These are phyloP conservation scores for Ogataea hybrid DNA, from an alignment of 1,139 yeast species.

Conservation along the genomic window DNA sequence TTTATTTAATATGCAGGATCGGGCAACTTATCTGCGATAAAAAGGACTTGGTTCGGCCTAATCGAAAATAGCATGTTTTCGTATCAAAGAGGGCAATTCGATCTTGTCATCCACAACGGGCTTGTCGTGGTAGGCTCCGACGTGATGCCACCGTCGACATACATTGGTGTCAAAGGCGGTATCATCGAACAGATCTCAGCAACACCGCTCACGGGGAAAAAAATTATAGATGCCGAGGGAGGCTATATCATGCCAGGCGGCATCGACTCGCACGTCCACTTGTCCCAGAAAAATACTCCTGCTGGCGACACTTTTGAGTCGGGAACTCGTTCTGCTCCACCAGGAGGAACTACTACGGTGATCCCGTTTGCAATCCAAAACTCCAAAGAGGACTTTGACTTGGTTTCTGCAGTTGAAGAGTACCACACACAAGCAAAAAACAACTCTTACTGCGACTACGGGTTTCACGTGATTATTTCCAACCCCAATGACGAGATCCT, in stretches of 20 bases:
- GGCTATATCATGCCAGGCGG: slow-evolving; percentile 48
- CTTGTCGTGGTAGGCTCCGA: slow-evolving; percentile 39
- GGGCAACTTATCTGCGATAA: not conserved
- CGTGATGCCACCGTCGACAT: slow-evolving; percentile 34
- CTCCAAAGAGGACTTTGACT: slow-evolving; percentile 27
- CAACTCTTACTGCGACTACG: slow-evolving; percentile 43
- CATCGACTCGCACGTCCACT: slow-evolving; percentile 52
- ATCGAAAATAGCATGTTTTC: not conserved
- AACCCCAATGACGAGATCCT: slow-evolving; percentile 32
- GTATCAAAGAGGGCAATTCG: slow-evolving; percentile 13
- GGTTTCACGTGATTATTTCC: slow-evolving; percentile 41
- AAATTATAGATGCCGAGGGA: slow-evolving; percentile 44
- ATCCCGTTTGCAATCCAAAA: slow-evolving; percentile 44
- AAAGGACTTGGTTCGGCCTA: not conserved
- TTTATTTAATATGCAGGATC: not conserved
- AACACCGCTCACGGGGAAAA: slow-evolving; percentile 32
- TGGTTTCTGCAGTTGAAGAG: slow-evolving; percentile 27
- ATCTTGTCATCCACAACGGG: slow-evolving; percentile 37
- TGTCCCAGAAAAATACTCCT: slow-evolving; percentile 37
- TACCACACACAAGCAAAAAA: slow-evolving; percentile 34
- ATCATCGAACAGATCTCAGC: slow-evolving; percentile 39
- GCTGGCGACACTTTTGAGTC: slow-evolving; percentile 57
- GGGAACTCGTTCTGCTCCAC: slow-evolving; percentile 60
- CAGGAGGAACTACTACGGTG: slow-evolving; percentile 50
- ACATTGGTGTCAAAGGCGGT: slow-evolving; percentile 41